Percentiles rank a stretch among this genome's conserved stretches.
Conservation (phyloP, 208 protist genomes). For the Acanthamoeba sp. region DNA sequence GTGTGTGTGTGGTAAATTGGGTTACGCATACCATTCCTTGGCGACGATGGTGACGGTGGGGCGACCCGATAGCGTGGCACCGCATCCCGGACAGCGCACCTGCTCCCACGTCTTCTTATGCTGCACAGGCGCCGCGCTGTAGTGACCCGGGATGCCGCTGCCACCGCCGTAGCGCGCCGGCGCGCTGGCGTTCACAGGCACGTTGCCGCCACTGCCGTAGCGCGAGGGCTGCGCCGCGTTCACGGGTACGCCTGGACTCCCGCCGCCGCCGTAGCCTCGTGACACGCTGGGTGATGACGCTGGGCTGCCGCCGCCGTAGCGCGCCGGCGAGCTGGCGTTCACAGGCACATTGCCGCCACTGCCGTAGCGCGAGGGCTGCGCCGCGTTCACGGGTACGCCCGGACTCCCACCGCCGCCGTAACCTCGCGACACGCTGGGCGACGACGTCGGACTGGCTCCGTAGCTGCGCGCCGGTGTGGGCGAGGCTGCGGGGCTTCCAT, state of each 20-base stretch:
- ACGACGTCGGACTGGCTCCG: not conserved
- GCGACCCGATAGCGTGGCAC: not conserved
- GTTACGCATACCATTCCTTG: not conserved
- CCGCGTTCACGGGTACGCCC: conserved; percentile 6
- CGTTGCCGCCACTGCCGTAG: conserved; percentile 17
- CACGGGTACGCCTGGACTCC: not conserved
- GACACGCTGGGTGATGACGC: not conserved
- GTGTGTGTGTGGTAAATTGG: not conserved
- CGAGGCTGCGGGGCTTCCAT: not conserved
- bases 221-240: conserved; percentile 12
- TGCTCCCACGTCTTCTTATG: conserved; percentile 54
- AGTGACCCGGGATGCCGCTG: not conserved
- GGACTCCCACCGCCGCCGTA: not conserved
- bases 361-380: not conserved
- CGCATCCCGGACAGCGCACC: conserved; percentile 34
- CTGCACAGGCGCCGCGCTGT: not conserved
- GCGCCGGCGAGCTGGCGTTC: not conserved
- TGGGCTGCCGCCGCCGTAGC: not conserved
- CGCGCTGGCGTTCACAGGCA: not conserved
- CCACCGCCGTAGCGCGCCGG: not conserved
- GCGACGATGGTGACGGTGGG: conserved; percentile 8
- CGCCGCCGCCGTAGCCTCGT: not conserved
- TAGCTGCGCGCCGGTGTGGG: not conserved
- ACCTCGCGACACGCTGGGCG: not conserved
- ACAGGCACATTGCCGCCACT: not conserved